A percentile compares a stretch with the other conserved stretches of the same genome.
phyloP scores from a whole-genome alignment of 192 early-diverging fungal genomes.

The Backusella circina region DNA sequence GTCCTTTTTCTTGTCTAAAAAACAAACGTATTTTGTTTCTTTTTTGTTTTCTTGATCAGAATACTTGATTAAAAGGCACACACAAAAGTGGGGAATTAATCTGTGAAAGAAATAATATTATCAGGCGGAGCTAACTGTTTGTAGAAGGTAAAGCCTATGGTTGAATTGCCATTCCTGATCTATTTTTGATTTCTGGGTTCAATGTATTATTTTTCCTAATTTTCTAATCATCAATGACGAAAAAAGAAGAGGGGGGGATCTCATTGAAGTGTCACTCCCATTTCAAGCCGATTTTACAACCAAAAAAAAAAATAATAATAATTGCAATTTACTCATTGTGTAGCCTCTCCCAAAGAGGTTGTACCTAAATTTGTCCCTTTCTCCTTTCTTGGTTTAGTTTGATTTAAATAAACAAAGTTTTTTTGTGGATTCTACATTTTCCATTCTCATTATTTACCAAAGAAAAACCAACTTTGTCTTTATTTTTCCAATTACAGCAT shows the following conservation, averaged over 20 bases:
- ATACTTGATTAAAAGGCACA: neutral
- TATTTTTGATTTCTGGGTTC: neutral
- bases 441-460: neutral
- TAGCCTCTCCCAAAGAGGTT: no score
- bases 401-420: neutral
- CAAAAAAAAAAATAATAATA: neutral
- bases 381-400: neutral
- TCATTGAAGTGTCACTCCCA: no score
- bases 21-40: no score
- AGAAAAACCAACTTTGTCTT: neutral
- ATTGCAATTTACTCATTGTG: neutral
- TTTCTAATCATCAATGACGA: constrained; percentile 1
- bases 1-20: no score
- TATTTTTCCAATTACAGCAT: constrained; percentile 1
- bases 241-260: no score
- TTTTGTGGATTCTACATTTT: neutral
- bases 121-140: neutral
- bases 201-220: constrained; percentile 1
- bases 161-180: neutral
- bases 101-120: neutral
- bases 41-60: neutral
- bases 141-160: neutral
- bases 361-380: neutral
- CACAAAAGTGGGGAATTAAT: neutral
- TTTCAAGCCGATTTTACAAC: neutral